Conservation (phyloP, 1,139 yeast species). For the Suhomyces bolitotheri region DNA sequence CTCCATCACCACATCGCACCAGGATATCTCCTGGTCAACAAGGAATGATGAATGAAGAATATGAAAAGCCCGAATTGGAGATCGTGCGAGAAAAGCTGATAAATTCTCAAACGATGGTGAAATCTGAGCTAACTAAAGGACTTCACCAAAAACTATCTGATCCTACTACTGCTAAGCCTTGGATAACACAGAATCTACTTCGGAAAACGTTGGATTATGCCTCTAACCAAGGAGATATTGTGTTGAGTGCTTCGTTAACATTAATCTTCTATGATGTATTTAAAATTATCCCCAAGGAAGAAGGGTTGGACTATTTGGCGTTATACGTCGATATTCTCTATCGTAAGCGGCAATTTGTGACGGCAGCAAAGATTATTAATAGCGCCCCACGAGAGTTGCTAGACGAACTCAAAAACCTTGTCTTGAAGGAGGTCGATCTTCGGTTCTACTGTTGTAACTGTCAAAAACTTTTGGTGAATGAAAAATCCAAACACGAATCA, state of each 20-base stretch:
- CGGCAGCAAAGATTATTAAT: conserved; percentile 60
- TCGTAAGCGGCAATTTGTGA: conserved; percentile 52
- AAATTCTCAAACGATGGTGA: conserved; percentile 1
- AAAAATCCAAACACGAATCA: conserved; percentile 43
- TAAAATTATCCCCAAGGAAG: conserved; percentile 22
- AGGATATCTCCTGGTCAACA: conserved; percentile 11
- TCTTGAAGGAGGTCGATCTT: conserved; percentile 56
- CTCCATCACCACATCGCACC: conserved; percentile 8
- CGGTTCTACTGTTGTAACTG: conserved; percentile 73
- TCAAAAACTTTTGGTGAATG: conserved; percentile 62
- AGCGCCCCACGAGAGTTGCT: conserved; percentile 38
- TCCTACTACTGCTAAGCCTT: conserved; percentile 21
- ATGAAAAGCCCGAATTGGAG: conserved; percentile 11
- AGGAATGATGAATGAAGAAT: conserved; percentile 3
- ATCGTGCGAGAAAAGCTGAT: conserved; percentile 15
- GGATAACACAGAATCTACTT: conserved; percentile 36
- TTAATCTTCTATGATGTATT: conserved; percentile 51
- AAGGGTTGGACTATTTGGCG: conserved; percentile 56
- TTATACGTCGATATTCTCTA: conserved; percentile 59
- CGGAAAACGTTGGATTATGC: conserved; percentile 55
- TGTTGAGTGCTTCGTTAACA: conserved; percentile 61
- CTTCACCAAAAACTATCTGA: conserved; percentile 19
- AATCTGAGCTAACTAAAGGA: conserved; percentile 38
- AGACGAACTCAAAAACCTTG: conserved; percentile 44
- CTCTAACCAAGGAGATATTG: conserved; percentile 62